Percentiles rank a stretch among this genome's conserved stretches.
These are phyloP conservation scores for Clohesyomyces aquaticus DNA, from an alignment of 495 filamentous ascomycete species.

Conservation along the genomic window DNA sequence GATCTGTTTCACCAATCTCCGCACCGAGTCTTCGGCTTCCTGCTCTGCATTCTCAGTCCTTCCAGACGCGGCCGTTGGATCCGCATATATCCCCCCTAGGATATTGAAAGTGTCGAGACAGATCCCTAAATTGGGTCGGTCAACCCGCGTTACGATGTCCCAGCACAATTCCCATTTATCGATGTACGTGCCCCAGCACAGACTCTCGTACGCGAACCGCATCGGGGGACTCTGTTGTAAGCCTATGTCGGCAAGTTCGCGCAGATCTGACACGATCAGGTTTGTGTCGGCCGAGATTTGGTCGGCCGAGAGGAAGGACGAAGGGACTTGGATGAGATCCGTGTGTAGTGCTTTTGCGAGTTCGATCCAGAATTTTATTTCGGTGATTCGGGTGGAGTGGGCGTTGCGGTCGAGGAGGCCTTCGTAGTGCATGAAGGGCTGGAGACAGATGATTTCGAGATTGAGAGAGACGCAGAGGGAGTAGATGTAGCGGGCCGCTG, in stretches of 20 bases:
- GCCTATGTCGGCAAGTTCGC: constrained; percentile 68
- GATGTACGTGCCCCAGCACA: constrained; percentile 74
- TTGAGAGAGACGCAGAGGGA: constrained; percentile 60
- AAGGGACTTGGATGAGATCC: constrained; percentile 74
- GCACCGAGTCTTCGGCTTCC: constrained; percentile 61
- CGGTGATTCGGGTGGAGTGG: constrained; percentile 61
- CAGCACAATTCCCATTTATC: constrained; percentile 74
- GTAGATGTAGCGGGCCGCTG: constrained; percentile 61
- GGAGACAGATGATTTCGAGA: constrained; percentile 70
- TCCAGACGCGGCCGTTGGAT: constrained; percentile 62
- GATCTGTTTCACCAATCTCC: constrained; percentile 58
- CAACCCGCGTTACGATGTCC: constrained; percentile 66
- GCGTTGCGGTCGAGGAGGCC: constrained; percentile 67
- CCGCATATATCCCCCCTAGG: constrained; percentile 72
- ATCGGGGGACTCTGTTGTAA: constrained; percentile 57
- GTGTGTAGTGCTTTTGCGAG: constrained; percentile 67
- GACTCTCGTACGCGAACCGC: constrained; percentile 75
- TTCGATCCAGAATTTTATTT: constrained; percentile 70
- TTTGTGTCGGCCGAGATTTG: constrained; percentile 61
- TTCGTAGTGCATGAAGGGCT: constrained; percentile 81
- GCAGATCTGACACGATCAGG: constrained; percentile 67
- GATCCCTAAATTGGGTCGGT: constrained; percentile 74
- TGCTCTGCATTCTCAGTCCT: constrained; percentile 61
- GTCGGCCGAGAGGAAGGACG: constrained; percentile 64
- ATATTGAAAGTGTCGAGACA: constrained; percentile 86